Evolutionary conservation across 2,329 filamentous ascomycete genomes (phyloP).

Genomic region (Ophiostoma ulmi): DNA sequence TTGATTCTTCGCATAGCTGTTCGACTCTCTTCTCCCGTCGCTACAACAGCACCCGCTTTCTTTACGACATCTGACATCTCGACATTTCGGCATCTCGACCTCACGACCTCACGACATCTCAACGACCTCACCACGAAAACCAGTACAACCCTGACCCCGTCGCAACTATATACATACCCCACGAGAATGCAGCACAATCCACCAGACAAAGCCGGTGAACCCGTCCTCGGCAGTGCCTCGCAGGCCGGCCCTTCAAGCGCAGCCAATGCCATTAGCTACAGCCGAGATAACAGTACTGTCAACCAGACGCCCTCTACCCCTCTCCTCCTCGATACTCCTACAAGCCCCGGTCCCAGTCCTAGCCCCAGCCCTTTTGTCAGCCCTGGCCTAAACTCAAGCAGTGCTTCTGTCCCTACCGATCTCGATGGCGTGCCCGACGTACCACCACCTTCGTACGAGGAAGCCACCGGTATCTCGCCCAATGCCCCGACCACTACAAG

Average conservation of each 20-base stretch:
- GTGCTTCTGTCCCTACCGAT: not conserved
- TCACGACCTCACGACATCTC: not conserved
- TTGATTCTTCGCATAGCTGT: not conserved
- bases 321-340: constrained; percentile 16
- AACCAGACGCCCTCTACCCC: constrained; percentile 26
- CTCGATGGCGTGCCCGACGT: constrained; percentile 20
- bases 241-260: constrained; percentile 10
- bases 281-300: constrained; percentile 16
- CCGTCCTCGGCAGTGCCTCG: constrained; percentile 14
- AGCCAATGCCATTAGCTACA: constrained; percentile 18
- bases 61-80: not conserved
- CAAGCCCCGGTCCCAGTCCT: not conserved
- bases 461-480: constrained; percentile 24
- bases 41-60: not conserved
- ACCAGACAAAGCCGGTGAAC: constrained; percentile 5
- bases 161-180: not conserved
- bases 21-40: not conserved
- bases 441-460: constrained; percentile 28
- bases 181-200: constrained; percentile 2
- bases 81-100: not conserved
- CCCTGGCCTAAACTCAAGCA: not conserved
- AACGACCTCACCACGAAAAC: not conserved
- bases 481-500: not conserved
- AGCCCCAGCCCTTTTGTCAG: not conserved
- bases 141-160: not conserved